Base-by-base conservation (phyloP, 2,329 filamentous ascomycete species). In the Penicillium sp. region DNA sequence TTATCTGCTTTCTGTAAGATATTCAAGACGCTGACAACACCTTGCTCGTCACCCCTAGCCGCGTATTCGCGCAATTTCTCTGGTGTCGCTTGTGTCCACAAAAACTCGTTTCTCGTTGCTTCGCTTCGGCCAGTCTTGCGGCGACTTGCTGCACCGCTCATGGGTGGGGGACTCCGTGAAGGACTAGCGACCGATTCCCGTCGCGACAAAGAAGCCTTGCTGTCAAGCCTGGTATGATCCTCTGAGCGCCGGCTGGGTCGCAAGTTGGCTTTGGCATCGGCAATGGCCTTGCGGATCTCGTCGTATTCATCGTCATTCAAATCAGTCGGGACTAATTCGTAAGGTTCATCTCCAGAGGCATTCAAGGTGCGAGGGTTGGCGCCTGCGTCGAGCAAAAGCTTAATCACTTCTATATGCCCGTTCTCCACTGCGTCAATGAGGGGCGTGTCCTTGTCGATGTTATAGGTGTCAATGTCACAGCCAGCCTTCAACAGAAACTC, bases 391-490 rank as follows among this genome's bases (percentile, higher is more conserved):
- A 98, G 75, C 27, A 98, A 74, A 8, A 95, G 75, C 60, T 83
- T 87, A 34, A 98, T 87, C 3, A 97, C 91, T 14, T 86, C 87
- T 6, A 95, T 67, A 63, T 98, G 90, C 1, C 88, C 88, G 61
- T 98, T 98, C 58, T 97, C 93, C 23, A 97, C 89, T 4, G 93
- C 93, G 72, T 98, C 93, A 44, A 98, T 85, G 28, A 98, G 77
- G 23, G 93, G 93, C 0, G 93, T 97, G 61, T 98, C 93, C 61
- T 88, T 89, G 59, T 89, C 85, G 47, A 81, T 80, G 47, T 82
- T 83, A 59, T 88, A 84, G 40, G 78, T 91, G 61, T 96, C 87
- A 37, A 93, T 78, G 45, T 87, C 85, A 69, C 90, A 95, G 27
- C 88, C 87, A 52, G 88, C 84, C 7, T 87, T 81, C 51, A 98